Percentiles rank a stretch among this genome's conserved stretches.
Evolutionary conservation across 2,329 filamentous ascomycete genomes (phyloP).

Genomic region (Colletotrichum sp.): DNA sequence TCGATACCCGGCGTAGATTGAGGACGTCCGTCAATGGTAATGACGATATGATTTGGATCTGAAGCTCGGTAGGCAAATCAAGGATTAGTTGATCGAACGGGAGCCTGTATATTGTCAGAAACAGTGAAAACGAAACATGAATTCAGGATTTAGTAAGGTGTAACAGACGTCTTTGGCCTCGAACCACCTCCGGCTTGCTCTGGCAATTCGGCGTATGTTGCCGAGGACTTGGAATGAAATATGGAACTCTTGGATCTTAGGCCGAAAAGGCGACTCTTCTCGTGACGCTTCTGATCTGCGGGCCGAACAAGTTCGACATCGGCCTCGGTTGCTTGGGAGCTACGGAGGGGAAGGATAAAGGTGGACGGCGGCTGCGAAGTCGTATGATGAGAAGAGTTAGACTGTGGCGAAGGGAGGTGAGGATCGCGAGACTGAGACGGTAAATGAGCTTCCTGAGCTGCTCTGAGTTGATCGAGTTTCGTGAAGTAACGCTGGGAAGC

Average conservation of each 20-base stretch:
- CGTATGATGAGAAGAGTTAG: slow-evolving; percentile 20
- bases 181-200: not conserved
- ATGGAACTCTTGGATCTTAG: slow-evolving; percentile 44
- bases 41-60: slow-evolving; percentile 65
- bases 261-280: slow-evolving; percentile 45
- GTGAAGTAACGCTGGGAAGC: slow-evolving; percentile 68
- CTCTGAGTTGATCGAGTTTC: slow-evolving; percentile 60
- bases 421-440: not conserved
- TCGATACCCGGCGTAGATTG: slow-evolving; percentile 62
- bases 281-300: slow-evolving; percentile 36
- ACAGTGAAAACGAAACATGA: not conserved
- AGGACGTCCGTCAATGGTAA: slow-evolving; percentile 66
- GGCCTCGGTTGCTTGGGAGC: slow-evolving; percentile 36
- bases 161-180: slow-evolving; percentile 8
- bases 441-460: not conserved
- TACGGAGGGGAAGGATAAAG: slow-evolving; percentile 56
- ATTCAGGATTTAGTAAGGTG: not conserved
- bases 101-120: slow-evolving; percentile 35
- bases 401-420: slow-evolving; percentile 22
- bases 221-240: slow-evolving; percentile 26
- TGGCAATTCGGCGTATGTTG: not conserved
- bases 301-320: slow-evolving; percentile 30
- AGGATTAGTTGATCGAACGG: slow-evolving; percentile 64
- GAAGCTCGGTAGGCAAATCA: slow-evolving; percentile 63
- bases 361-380: slow-evolving; percentile 34